Base-by-base conservation (phyloP, 805 yeast species). In the Yamadazyma akitaensis region DNA sequence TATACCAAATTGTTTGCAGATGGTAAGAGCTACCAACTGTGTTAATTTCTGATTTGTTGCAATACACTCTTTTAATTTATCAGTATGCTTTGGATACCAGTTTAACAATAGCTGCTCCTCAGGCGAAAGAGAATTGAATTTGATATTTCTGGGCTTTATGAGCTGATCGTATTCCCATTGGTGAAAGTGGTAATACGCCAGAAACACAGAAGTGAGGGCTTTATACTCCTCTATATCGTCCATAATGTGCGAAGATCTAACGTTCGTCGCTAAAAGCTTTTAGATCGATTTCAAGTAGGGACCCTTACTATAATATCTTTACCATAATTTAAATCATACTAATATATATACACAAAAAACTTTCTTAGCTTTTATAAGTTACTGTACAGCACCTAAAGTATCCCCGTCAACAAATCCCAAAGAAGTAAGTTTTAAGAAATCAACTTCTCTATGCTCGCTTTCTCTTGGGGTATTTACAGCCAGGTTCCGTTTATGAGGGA, bases 1-100 rank as follows among this genome's bases (percentile, higher is more conserved):
- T 1, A 71, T 74, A 0, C 80, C 83, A 85, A 85, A 82, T 40
- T 67, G 70, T 0, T 50, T 49, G 2, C 82, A 77, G 2, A 79
- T 68, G 0, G 61, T 50, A 0, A 58, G 10, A 0, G 84, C 80
- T 40, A 82, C 59, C 1, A 59, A 49, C 37, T 67, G 62, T 3
- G 75, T 64, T 55, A 80, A 81, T 9, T 52, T 53, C 19, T 65
- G 68, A 55, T 82, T 83, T 34, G 67, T 59, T 1, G 60, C 62
- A 14, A 81, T 68, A 31, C 81, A 72, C 39, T 65, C 63, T 31
- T 62, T 64, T 21, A 82, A 46, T 18, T 70, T 60, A 2, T 60
- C 55, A 1, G 77, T 51, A 53, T 81, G 73, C 7, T 59, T 41
- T 0, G 65, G 67, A 56, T 73, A 79, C 84, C 84, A 81, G 0